Conservation (phyloP, 2,329 filamentous ascomycete genomes). For the Fonsecaea pedrosoi region DNA sequence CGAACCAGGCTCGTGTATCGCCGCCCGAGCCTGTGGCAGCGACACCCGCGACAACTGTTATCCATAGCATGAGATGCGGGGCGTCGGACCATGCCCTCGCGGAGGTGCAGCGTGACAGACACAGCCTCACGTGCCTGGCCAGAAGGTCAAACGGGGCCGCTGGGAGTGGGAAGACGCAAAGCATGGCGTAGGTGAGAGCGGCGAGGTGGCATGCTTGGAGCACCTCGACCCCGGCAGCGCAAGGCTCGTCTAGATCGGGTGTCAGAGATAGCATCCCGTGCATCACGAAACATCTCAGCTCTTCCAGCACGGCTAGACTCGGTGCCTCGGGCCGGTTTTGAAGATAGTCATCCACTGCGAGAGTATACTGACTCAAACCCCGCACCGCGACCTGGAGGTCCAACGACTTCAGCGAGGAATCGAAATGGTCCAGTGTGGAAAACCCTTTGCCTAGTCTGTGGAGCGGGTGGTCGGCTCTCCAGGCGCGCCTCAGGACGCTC, state of each 20-base stretch:
- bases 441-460: slow-evolving; percentile 8
- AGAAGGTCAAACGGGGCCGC: slow-evolving; percentile 20
- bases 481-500: not conserved
- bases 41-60: slow-evolving; percentile 13
- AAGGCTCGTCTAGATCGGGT: not conserved
- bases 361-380: slow-evolving; percentile 17
- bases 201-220: slow-evolving; percentile 11
- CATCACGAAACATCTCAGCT: slow-evolving; percentile 6
- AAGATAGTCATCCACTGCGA: slow-evolving; percentile 24
- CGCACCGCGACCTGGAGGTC: slow-evolving; percentile 15
- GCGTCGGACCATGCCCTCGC: slow-evolving; percentile 10
- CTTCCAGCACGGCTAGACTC: slow-evolving; percentile 12
- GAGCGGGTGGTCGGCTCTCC: slow-evolving; percentile 3
- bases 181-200: slow-evolving; percentile 18
- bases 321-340: slow-evolving; percentile 6
- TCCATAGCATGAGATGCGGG: slow-evolving; percentile 21
- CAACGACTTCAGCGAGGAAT: not conserved
- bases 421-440: slow-evolving; percentile 2
- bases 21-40: not conserved
- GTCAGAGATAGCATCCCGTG: slow-evolving; percentile 15
- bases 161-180: slow-evolving; percentile 20
- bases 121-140: not conserved
- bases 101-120: not conserved
- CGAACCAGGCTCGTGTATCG: not conserved
- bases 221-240: not conserved